Evolutionary conservation across 371 early-diverging fungal species (phyloP).

Genomic region (Mucor circinelloides): DNA sequence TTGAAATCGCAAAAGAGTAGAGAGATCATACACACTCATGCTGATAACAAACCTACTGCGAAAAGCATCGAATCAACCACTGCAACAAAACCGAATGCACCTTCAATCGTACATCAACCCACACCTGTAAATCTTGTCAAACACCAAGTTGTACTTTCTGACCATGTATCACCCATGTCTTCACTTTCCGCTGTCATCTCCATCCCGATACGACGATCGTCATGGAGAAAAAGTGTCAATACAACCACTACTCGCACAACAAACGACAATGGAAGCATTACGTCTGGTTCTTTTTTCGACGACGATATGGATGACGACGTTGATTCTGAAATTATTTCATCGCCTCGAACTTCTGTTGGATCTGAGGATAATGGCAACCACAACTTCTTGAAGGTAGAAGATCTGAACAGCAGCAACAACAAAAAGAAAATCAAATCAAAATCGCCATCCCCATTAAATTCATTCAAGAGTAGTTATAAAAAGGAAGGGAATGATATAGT

Average conservation of each 20-base stretch:
- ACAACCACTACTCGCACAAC: conserved; percentile 1
- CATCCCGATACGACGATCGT: conserved; percentile 10
- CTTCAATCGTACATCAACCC: not conserved
- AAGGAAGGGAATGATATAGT: conserved; percentile 14
- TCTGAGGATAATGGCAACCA: conserved; percentile 10
- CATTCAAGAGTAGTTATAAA: conserved; percentile 2
- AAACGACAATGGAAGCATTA: conserved; percentile 6
- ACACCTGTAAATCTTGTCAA: conserved; percentile 16
- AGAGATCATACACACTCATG: not conserved
- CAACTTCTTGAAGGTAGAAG: not conserved
- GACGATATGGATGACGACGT: conserved; percentile 22
- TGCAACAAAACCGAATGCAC: not conserved
- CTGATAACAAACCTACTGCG: not conserved
- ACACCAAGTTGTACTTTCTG: conserved; percentile 29
- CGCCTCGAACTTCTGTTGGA: conserved; percentile 15
- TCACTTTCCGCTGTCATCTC: conserved; percentile 17
- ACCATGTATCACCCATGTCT: conserved; percentile 29
- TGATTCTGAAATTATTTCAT: conserved; percentile 7
- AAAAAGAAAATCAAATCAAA: conserved; percentile 3
- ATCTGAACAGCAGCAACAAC: not conserved
- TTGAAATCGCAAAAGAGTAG: conserved; percentile 8
- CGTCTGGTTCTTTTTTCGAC: conserved; percentile 7
- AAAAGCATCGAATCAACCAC: not conserved
- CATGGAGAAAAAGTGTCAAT: conserved; percentile 18
- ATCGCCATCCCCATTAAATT: not conserved